Evolutionary conservation across 2,329 filamentous ascomycete genomes (phyloP).

Genomic region (Colletotrichum australisinense): DNA sequence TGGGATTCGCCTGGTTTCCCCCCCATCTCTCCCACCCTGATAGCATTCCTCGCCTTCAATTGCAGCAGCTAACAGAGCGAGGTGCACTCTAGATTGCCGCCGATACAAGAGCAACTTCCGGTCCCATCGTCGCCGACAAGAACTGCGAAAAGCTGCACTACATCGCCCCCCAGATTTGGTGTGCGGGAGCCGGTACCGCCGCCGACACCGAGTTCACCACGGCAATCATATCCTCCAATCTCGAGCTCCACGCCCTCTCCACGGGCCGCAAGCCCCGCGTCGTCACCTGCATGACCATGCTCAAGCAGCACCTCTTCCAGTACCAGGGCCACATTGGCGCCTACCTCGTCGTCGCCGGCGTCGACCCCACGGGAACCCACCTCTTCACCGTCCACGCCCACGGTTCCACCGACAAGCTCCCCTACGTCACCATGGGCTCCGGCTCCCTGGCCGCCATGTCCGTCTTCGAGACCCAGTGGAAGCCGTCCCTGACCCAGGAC

Average conservation of each 20-base stretch:
- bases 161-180: conserved; percentile 99
- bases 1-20: background rate
- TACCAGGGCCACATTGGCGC: conserved; percentile 98
- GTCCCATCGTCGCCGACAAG: conserved; percentile 99
- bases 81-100: conserved; percentile 79
- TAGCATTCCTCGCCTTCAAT: conserved; percentile 19
- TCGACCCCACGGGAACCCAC: conserved; percentile 93
- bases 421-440: conserved; percentile 99
- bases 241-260: conserved; percentile 96
- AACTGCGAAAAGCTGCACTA: conserved; percentile 99
- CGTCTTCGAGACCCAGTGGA: conserved; percentile 97
- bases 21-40: background rate
- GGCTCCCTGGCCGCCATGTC: conserved; percentile 97
- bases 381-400: conserved; percentile 99
- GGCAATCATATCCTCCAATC: conserved; percentile 96
- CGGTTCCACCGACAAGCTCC: conserved; percentile 97
- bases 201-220: conserved; percentile 99
- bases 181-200: conserved; percentile 95
- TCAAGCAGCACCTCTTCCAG: conserved; percentile 99
- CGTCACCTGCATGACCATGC: conserved; percentile 98
- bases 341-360: conserved; percentile 96
- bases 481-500: conserved; percentile 78
- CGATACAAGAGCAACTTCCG: conserved; percentile 96
- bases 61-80: conserved; percentile 8
- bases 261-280: conserved; percentile 97